Conservation (phyloP, 2,329 filamentous ascomycete species). For the Aspergillus hiratsukae region DNA sequence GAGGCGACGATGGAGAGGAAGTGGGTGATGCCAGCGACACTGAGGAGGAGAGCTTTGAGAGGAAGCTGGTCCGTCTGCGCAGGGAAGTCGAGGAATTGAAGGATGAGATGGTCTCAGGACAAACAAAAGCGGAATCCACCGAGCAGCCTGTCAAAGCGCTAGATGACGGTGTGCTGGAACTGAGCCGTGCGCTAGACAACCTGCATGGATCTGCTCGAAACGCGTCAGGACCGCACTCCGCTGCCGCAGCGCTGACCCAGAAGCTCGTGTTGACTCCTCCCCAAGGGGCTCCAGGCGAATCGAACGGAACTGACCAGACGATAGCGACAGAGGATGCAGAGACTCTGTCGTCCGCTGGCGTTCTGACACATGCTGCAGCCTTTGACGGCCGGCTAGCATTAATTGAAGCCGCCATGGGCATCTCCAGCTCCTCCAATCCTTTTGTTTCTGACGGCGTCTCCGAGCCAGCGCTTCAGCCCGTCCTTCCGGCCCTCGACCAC, state of each 20-base stretch:
- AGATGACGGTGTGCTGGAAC: conserved; percentile 58
- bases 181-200: conserved; percentile 68
- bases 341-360: conserved; percentile 37
- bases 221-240: conserved; percentile 22
- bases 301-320: background rate
- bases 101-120: conserved; percentile 41
- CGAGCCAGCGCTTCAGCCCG: conserved; percentile 54
- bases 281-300: background rate
- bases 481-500: conserved; percentile 75
- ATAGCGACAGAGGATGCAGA: conserved; percentile 5
- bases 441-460: conserved; percentile 43
- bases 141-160: conserved; percentile 43
- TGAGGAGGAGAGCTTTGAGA: conserved; percentile 72
- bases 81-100: conserved; percentile 76
- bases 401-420: conserved; percentile 76
- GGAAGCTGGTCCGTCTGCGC: conserved; percentile 75
- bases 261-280: conserved; percentile 24
- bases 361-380: conserved; percentile 75
- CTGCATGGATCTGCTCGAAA: conserved; percentile 44
- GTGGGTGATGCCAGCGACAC: conserved; percentile 72
- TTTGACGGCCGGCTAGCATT: conserved; percentile 78
- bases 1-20: conserved; percentile 49
- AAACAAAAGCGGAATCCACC: conserved; percentile 50
- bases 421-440: conserved; percentile 65
- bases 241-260: conserved; percentile 33